Percentiles rank a stretch among this genome's conserved stretches.
These are phyloP conservation scores for Ilyonectria sp. DNA, from an alignment of 2,329 filamentous ascomycete genomes.

Conservation along the genomic window DNA sequence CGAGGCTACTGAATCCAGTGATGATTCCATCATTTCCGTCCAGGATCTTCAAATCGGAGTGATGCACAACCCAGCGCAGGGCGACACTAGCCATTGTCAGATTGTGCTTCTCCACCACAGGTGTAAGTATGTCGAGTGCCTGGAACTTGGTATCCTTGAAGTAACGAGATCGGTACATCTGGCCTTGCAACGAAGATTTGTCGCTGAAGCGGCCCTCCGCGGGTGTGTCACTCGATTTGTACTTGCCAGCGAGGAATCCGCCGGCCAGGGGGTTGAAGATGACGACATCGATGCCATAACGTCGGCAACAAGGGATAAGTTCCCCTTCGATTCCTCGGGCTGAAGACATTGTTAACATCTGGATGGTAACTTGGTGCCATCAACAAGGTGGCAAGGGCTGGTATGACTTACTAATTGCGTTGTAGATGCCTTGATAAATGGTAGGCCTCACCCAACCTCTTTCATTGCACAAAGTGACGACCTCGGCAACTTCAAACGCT, in stretches of 20 bases:
- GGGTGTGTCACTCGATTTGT: no score
- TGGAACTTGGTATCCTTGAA: no score
- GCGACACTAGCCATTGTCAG: no score
- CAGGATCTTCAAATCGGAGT: conserved; percentile 66
- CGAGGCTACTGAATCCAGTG: conserved; percentile 64
- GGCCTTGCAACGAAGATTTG: no score
- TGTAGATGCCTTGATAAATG: conserved; percentile 83
- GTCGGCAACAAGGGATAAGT: conserved; percentile 74
- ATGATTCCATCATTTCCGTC: conserved; percentile 64
- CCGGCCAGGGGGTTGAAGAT: conserved; percentile 82
- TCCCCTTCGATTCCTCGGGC: conserved; percentile 74
- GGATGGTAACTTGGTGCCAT: no score
- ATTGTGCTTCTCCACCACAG: no score
- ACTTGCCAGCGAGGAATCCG: conserved; percentile 78
- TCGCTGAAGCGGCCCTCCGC: no score
- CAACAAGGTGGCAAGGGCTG: no score
- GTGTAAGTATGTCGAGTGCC: no score
- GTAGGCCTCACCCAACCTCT: conserved; percentile 79
- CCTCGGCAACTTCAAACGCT: conserved; percentile 83
- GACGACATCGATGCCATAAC: conserved; percentile 79
- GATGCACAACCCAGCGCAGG: conserved; percentile 78
- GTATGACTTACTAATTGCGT: no score
- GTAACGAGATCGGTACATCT: no score
- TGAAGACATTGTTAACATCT: no score
- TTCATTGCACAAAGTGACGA: conserved; percentile 77